A percentile compares a stretch with the other conserved stretches of the same genome.
phyloP scores from a whole-genome alignment of 1,284 basidiomycete species.

The Trichosporon coremiiforme region DNA sequence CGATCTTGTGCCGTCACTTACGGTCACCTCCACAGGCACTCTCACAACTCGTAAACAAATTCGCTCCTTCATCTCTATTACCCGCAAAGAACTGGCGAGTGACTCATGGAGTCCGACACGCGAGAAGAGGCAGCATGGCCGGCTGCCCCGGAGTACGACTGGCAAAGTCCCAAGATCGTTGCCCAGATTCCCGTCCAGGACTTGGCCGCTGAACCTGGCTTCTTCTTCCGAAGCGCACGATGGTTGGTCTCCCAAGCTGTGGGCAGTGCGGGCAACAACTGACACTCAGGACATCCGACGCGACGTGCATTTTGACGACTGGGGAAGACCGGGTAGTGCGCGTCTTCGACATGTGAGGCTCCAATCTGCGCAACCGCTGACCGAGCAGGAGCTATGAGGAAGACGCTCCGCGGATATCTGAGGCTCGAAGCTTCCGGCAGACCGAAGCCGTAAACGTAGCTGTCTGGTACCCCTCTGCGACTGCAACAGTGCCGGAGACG shows the following conservation, averaged over 20 bases:
- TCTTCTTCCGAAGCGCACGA: constrained; percentile 48
- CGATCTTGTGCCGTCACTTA: constrained; percentile 7
- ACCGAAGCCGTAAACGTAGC: constrained; percentile 72
- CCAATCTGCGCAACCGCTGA: not conserved
- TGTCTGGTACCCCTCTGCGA: constrained; percentile 78
- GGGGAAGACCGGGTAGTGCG: constrained; percentile 50
- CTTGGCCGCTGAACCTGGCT: constrained; percentile 23
- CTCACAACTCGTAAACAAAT: constrained; percentile 1
- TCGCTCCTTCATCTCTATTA: not conserved
- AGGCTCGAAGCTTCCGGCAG: constrained; percentile 57
- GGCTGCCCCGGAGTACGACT: constrained; percentile 37
- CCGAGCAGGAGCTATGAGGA: not conserved
- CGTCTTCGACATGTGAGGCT: constrained; percentile 41
- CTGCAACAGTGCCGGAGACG: constrained; percentile 62
- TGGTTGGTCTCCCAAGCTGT: constrained; percentile 39
- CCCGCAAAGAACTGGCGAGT: not conserved
- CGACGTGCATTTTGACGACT: constrained; percentile 44
- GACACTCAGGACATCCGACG: constrained; percentile 48
- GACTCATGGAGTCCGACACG: not conserved
- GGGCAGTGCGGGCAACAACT: constrained; percentile 3
- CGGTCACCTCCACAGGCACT: not conserved
- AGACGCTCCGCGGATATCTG: not conserved
- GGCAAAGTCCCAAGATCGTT: not conserved
- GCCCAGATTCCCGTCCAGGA: constrained; percentile 19
- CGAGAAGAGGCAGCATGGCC: constrained; percentile 31